Percentiles rank a stretch among this genome's conserved stretches.
These are phyloP conservation scores for Pseudogymnoascus pannorum DNA, from an alignment of 2,329 filamentous ascomycete species.

Conservation along the genomic window DNA sequence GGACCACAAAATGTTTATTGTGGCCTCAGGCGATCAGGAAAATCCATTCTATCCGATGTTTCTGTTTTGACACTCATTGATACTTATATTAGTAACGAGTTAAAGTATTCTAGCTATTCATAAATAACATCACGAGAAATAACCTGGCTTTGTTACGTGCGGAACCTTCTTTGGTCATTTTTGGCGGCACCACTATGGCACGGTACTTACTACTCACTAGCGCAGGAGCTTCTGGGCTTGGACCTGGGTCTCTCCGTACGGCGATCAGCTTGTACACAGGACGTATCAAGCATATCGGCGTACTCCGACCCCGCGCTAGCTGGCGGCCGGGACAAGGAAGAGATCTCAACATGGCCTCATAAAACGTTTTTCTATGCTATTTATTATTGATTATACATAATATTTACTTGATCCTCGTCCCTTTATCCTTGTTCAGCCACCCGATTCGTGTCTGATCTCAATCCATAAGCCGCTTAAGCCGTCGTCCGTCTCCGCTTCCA, in stretches of 20 bases:
- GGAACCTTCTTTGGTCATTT: background rate
- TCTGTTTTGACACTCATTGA: background rate
- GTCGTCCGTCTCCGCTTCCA: slow-evolving; percentile 2
- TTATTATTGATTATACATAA: background rate
- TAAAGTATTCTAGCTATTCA: background rate
- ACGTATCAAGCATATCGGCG: slow-evolving; percentile 10
- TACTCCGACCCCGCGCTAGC: slow-evolving; percentile 5
- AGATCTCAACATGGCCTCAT: slow-evolving; percentile 9
- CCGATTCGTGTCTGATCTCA: slow-evolving; percentile 4
- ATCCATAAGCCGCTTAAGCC: background rate
- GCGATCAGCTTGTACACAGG: slow-evolving; percentile 1
- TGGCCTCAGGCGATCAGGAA: background rate
- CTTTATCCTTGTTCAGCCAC: background rate
- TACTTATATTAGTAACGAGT: too few relatives aligned
- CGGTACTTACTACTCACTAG: background rate
- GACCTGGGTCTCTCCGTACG: background rate
- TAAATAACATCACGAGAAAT: background rate
- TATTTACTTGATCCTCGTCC: slow-evolving; percentile 5
- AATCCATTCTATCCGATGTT: background rate
- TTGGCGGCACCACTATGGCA: background rate
- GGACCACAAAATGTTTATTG: background rate
- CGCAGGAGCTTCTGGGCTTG: background rate
- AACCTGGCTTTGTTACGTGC: background rate
- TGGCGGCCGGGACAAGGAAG: background rate
- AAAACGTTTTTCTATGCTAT: slow-evolving; percentile 4